Evolutionary conservation across 2,329 filamentous ascomycete species (phyloP).

Genomic region (Hymenoscyphus repandus): DNA sequence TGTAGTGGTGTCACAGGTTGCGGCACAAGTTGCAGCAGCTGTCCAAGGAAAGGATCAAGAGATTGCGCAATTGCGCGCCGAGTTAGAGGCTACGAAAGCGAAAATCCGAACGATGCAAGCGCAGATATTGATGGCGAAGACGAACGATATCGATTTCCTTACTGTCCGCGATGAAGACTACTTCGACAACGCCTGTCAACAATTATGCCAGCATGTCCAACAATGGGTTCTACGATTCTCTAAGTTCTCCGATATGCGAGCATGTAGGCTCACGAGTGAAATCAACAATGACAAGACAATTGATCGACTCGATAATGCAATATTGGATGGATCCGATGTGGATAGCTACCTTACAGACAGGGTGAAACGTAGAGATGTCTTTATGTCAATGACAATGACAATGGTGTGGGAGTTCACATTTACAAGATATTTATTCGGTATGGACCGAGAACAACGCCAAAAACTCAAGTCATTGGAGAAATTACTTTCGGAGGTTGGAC

Average conservation of each 20-base stretch:
- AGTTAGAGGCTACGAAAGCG: slow-evolving; percentile 67
- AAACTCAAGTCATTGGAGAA: slow-evolving; percentile 97
- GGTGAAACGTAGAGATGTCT: slow-evolving; percentile 82
- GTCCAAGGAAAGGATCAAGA: slow-evolving; percentile 81
- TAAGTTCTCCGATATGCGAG: slow-evolving; percentile 90
- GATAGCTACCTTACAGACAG: slow-evolving; percentile 84
- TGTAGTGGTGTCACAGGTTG: slow-evolving; percentile 56
- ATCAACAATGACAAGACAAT: slow-evolving; percentile 90
- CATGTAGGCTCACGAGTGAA: slow-evolving; percentile 77
- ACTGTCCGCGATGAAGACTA: slow-evolving; percentile 83
- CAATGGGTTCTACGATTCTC: slow-evolving; percentile 98
- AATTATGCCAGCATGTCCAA: slow-evolving; percentile 91
- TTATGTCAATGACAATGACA: slow-evolving; percentile 98
- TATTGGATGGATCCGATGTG: slow-evolving; percentile 91
- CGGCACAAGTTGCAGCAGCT: slow-evolving; percentile 55
- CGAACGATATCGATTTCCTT: slow-evolving; percentile 68
- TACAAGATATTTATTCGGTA: slow-evolving; percentile 94
- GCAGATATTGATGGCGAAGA: slow-evolving; percentile 53
- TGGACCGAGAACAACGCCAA: slow-evolving; percentile 96
- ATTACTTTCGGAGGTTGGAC: slow-evolving; percentile 81
- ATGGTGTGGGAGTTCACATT: slow-evolving; percentile 99
- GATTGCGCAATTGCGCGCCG: slow-evolving; percentile 68
- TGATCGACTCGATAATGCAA: slow-evolving; percentile 87
- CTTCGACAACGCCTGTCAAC: slow-evolving; percentile 89
- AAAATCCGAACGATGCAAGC: slow-evolving; percentile 53